These are phyloP conservation scores for Blastobotrys elegans DNA, from an alignment of 1,139 yeast species.

Conservation along the genomic window DNA sequence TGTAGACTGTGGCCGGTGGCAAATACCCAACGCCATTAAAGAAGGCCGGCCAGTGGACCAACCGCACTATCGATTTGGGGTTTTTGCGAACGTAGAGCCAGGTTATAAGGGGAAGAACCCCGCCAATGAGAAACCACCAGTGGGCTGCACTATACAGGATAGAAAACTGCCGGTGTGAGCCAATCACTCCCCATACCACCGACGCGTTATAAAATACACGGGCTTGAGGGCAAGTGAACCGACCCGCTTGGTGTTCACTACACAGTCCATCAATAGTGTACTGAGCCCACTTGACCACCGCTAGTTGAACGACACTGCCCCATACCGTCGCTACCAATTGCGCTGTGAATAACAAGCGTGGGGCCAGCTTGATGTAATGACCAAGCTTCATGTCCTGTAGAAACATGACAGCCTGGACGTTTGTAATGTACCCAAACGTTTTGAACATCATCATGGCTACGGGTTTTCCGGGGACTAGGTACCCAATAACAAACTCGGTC, in stretches of 20 bases:
- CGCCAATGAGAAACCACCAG: conserved; percentile 46
- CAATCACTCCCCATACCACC: conserved; percentile 63
- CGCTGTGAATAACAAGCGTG: conserved; percentile 52
- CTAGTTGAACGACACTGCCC: conserved; percentile 36
- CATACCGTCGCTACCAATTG: conserved; percentile 41
- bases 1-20: conserved; percentile 53
- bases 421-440: conserved; percentile 55
- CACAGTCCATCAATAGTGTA: conserved; percentile 48
- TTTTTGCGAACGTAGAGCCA: conserved; percentile 47
- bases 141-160: conserved; percentile 39
- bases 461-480: conserved; percentile 59
- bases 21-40: conserved; percentile 46
- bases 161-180: conserved; percentile 48
- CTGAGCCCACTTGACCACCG: conserved; percentile 44
- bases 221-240: conserved; percentile 48
- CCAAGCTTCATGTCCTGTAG: conserved; percentile 57
- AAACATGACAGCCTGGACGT: conserved; percentile 53
- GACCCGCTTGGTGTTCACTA: conserved; percentile 39
- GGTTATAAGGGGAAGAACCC: conserved; percentile 38
- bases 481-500: conserved; percentile 59
- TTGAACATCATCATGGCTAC: conserved; percentile 58
- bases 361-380: conserved; percentile 59
- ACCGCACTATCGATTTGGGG: conserved; percentile 44
- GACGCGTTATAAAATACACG: conserved; percentile 51
- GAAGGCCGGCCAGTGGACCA: conserved; percentile 46